phyloP scores from a whole-genome alignment of 257 asterid genomes.

The Solanum sejunctum region DNA sequence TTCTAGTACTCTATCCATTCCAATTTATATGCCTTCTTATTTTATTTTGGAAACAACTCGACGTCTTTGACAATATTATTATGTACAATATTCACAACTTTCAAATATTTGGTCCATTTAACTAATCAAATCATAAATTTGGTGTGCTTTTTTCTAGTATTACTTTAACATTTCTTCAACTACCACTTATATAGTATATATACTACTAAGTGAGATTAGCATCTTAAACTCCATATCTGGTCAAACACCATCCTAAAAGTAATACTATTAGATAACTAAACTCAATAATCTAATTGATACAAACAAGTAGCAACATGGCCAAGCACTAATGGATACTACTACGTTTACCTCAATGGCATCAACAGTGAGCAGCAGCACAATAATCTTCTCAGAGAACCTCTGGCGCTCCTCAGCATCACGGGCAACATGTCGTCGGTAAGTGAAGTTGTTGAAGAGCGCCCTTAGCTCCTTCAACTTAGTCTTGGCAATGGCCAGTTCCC shows the following conservation, averaged over 20 bases:
- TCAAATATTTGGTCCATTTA: neutral
- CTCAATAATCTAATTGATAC: neutral
- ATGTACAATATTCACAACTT: neutral
- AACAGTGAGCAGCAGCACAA: conserved; percentile 83
- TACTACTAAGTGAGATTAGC: neutral
- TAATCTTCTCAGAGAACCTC: conserved; percentile 81
- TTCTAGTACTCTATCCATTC: neutral
- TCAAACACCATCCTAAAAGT: no score
- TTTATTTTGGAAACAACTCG: neutral
- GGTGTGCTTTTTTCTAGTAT: neutral
- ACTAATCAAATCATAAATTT: neutral
- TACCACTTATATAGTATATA: neutral
- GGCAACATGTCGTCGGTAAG: conserved; percentile 58
- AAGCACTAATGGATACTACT: neutral
- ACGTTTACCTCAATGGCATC: conserved; percentile 81
- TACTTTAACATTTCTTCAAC: neutral
- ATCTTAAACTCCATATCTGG: neutral
- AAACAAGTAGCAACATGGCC: neutral
- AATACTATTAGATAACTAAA: neutral
- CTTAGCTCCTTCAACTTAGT: conserved; percentile 38
- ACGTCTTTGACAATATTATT: neutral
- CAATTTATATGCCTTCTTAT: neutral
- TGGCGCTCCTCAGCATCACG: conserved; percentile 84
- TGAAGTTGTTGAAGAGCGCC: conserved; percentile 72
- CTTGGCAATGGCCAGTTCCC: conserved; percentile 94